Percentiles rank a stretch among this genome's conserved stretches.
Conservation (phyloP, 2,329 filamentous ascomycete species). For the Xylaria arbuscula region DNA sequence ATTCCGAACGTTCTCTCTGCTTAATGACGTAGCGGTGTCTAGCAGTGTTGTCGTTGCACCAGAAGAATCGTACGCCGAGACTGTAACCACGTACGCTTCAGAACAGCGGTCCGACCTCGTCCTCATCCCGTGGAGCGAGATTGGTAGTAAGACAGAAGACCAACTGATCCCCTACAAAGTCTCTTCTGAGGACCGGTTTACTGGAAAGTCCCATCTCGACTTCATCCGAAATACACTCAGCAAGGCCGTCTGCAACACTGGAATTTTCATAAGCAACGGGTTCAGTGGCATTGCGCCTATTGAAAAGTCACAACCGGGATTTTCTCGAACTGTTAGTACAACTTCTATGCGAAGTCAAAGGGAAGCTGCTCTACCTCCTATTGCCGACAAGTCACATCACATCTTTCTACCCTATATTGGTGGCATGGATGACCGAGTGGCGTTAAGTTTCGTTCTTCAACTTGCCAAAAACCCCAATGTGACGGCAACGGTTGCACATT, state of each 20-base stretch:
- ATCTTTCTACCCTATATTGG: conserved; percentile 91
- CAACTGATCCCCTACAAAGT: conserved; percentile 56
- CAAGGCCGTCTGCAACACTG: conserved; percentile 73
- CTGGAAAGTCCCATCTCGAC: conserved; percentile 71
- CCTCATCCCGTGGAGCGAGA: conserved; percentile 90
- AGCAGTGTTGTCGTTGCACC: conserved; percentile 85
- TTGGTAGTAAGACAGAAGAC: conserved; percentile 78
- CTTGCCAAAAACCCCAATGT: conserved; percentile 82
- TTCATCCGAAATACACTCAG: conserved; percentile 79
- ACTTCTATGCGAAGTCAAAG: conserved; percentile 69
- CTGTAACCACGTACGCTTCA: conserved; percentile 75
- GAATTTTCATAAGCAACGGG: conserved; percentile 80
- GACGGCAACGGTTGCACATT: conserved; percentile 78
- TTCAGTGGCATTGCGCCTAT: conserved; percentile 53
- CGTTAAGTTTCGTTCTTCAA: conserved; percentile 84
- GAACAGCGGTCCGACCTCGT: conserved; percentile 79
- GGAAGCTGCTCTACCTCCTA: conserved; percentile 68
- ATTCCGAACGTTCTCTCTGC: conserved; percentile 86
- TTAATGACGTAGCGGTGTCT: conserved; percentile 84
- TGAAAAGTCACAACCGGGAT: conserved; percentile 50
- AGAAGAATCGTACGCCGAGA: conserved; percentile 80
- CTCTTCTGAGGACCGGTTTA: conserved; percentile 68
- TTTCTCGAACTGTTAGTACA: conserved; percentile 64
- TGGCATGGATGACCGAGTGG: conserved; percentile 81
- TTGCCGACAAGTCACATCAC: conserved; percentile 78